Percentiles rank a stretch among this genome's conserved stretches.
phyloP scores from a whole-genome alignment of 257 asterid species.

The Ilex asprella region DNA sequence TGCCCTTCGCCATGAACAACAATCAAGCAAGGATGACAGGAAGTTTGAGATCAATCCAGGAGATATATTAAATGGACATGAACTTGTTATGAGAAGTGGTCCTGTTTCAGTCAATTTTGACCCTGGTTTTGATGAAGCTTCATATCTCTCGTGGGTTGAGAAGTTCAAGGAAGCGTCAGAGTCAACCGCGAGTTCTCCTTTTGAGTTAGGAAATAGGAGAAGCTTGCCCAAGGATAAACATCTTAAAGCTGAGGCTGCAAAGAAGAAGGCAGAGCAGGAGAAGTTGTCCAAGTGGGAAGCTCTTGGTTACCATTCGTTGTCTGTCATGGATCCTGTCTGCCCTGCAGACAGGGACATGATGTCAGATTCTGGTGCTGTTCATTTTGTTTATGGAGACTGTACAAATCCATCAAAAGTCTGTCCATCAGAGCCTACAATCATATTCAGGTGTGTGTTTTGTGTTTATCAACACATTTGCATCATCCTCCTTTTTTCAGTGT shows the following conservation, averaged over 20 bases:
- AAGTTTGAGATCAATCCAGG: slow-evolving; percentile 56
- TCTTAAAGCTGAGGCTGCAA: slow-evolving; percentile 63
- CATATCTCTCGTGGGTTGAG: slow-evolving; percentile 77
- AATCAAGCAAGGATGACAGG: slow-evolving; percentile 33
- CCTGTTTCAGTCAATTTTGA: slow-evolving; percentile 36
- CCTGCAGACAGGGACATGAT: slow-evolving; percentile 40
- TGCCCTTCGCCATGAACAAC: slow-evolving; percentile 42
- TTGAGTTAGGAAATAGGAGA: slow-evolving; percentile 42
- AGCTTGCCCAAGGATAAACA: slow-evolving; percentile 44
- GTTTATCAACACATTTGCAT: background rate
- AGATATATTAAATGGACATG: slow-evolving; percentile 33
- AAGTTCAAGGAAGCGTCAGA: slow-evolving; percentile 64
- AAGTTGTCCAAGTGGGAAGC: slow-evolving; percentile 77
- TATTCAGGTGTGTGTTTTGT: slow-evolving; percentile 51
- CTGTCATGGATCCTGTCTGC: slow-evolving; percentile 43
- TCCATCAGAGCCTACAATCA: slow-evolving; percentile 60
- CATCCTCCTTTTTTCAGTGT: background rate
- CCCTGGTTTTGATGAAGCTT: slow-evolving; percentile 74
- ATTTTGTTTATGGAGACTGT: slow-evolving; percentile 93
- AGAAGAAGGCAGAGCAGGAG: slow-evolving; percentile 65
- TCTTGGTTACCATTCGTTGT: slow-evolving; percentile 71
- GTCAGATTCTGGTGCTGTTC: slow-evolving; percentile 62
- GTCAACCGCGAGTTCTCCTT: slow-evolving; percentile 21
- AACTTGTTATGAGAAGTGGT: slow-evolving; percentile 30
- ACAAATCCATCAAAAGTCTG: slow-evolving; percentile 55